Base-by-base conservation (phyloP, 352 stramenopile genomes). In the Pythium pectinolyticum region DNA sequence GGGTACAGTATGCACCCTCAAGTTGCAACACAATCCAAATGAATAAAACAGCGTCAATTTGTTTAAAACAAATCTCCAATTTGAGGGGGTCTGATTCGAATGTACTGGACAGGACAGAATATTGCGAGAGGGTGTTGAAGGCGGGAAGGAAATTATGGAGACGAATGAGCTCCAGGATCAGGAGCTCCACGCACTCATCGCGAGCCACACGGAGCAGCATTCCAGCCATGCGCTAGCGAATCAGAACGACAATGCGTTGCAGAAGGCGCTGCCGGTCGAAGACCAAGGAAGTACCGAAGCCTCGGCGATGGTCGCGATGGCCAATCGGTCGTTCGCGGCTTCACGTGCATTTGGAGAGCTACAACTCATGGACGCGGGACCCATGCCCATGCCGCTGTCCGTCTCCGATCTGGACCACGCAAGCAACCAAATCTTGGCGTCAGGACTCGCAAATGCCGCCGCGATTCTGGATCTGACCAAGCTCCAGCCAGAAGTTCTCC, bases 401-500 rank as follows among this genome's bases (percentile, higher is more conserved):
- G 62, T 63, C 0, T 25, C 57, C 30, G 57, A 62, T 52, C 37
- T 51, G 20, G 51, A 65, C 28, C 64, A 71, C 52, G 41, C 41
- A 19, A 50, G 55, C 35, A 56, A 70, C 35, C 57, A 57, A 1
- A 66, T 66, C n/a, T 43, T 71, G 2, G 39, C 64, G n/a, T 52
- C 41, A 14, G 54, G 28, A 28, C n/a, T 58, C 5, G 14, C 45
- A 2, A 41, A 31, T 20, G 22, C 22, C 19, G 39, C 11, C 22
- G 24, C n/a, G 40, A 55, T 60, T 34, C 40, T 28, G 0, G 51
- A 64, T 27, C 67, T 90, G 19, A 71, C 77, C 22, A 73, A 78
- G 20, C 78, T 75, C 45, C 64, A 77, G 20, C 71, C 73, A 4
- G 81, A 88, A 65, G 68, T 90, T 11, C 47, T 82, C 20, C 66